Evolutionary conservation across 495 filamentous ascomycete genomes (phyloP).

Genomic region (Ramalina peruviana): DNA sequence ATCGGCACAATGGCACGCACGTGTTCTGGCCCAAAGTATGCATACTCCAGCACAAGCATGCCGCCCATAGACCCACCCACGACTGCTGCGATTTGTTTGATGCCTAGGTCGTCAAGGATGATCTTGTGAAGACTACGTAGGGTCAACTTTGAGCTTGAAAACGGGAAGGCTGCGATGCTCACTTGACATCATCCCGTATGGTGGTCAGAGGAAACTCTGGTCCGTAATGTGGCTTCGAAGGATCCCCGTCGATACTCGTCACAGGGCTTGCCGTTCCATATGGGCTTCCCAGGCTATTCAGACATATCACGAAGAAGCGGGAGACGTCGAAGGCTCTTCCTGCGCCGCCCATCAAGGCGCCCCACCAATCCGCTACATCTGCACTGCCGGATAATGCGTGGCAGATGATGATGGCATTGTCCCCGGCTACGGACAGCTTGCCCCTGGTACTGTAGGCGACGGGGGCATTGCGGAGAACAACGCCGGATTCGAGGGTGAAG

Average conservation of each 20-base stretch:
- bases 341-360: constrained; percentile 75
- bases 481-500: constrained; percentile 90
- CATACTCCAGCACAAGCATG: constrained; percentile 93
- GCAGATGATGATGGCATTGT: constrained; percentile 95
- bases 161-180: constrained; percentile 17
- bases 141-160: constrained; percentile 15
- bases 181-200: constrained; percentile 90
- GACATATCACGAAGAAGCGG: constrained; percentile 85
- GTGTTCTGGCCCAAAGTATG: constrained; percentile 90
- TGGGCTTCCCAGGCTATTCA: constrained; percentile 92
- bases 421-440: constrained; percentile 52
- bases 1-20: constrained; percentile 86
- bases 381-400: constrained; percentile 93
- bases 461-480: constrained; percentile 72
- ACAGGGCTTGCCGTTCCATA: constrained; percentile 95
- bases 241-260: constrained; percentile 69
- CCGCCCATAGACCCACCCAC: constrained; percentile 98
- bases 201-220: constrained; percentile 95
- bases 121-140: constrained; percentile 66
- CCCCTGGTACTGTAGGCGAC: constrained; percentile 86
- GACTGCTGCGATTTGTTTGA: constrained; percentile 73
- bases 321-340: constrained; percentile 86
- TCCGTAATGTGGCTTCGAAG: constrained; percentile 64
- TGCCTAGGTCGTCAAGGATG: constrained; percentile 76
- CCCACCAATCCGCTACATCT: constrained; percentile 98